Evolutionary conservation across 345 rosid species (phyloP).

Genomic region (Chamaenerion angustifolium): DNA sequence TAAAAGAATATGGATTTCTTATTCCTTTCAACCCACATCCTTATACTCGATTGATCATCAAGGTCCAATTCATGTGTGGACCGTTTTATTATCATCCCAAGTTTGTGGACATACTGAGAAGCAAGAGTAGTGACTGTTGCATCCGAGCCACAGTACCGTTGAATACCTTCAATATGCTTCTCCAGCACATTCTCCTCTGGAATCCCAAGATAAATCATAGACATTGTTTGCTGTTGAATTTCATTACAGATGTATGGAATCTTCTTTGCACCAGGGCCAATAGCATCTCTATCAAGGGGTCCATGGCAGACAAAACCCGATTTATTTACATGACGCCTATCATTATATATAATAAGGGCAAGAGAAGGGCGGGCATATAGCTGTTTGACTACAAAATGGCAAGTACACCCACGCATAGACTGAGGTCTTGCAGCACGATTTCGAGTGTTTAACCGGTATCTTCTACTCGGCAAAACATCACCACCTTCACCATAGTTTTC

Average conservation of each 20-base stretch:
- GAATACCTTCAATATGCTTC: slow-evolving; percentile 92
- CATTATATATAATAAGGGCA: slow-evolving; percentile 66
- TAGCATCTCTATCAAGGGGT: slow-evolving; percentile 66
- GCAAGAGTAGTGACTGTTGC: slow-evolving; percentile 58
- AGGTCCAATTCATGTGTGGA: slow-evolving; percentile 84
- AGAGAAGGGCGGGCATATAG: slow-evolving; percentile 67
- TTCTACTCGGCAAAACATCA: slow-evolving; percentile 69
- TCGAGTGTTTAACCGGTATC: slow-evolving; percentile 66
- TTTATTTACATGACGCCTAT: slow-evolving; percentile 75
- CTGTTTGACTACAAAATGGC: slow-evolving; percentile 78
- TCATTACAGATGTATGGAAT: slow-evolving; percentile 25
- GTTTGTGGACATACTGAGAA: slow-evolving; percentile 81
- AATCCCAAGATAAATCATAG: slow-evolving; percentile 91
- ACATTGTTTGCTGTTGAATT: slow-evolving; percentile 69
- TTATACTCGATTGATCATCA: slow-evolving; percentile 86
- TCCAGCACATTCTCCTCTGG: slow-evolving; percentile 87
- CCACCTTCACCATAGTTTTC: slow-evolving; percentile 99
- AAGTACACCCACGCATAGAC: slow-evolving; percentile 91
- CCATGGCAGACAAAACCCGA: slow-evolving; percentile 88
- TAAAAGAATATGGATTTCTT: slow-evolving; percentile 78
- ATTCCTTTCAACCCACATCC: slow-evolving; percentile 76
- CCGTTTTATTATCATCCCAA: slow-evolving; percentile 77
- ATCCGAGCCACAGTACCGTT: slow-evolving; percentile 68
- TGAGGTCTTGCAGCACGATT: slow-evolving; percentile 89
- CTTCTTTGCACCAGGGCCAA: slow-evolving; percentile 87